Conservation (phyloP, 805 yeast genomes). For the Diddensiella santjacobensis region DNA sequence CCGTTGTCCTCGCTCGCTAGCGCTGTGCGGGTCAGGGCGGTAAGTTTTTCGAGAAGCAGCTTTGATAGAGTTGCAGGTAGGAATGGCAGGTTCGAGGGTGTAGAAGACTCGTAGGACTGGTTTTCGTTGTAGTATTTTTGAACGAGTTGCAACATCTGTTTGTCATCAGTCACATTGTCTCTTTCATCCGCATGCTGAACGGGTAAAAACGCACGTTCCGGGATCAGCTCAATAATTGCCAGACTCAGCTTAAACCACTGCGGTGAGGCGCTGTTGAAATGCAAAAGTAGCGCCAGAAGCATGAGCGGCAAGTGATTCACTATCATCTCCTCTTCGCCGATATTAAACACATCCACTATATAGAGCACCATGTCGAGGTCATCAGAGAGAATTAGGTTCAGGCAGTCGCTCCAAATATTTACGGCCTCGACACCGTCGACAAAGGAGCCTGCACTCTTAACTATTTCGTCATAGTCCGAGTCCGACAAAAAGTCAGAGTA, state of each 20-base stretch:
- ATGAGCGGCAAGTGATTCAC: conserved; percentile 71
- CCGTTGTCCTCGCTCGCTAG: not conserved
- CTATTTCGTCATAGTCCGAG: conserved; percentile 41
- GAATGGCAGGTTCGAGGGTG: conserved; percentile 16
- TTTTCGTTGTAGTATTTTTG: conserved; percentile 11
- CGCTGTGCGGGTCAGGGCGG: not conserved
- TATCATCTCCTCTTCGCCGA: conserved; percentile 84
- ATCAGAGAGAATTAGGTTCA: conserved; percentile 40
- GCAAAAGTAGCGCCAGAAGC: conserved; percentile 39
- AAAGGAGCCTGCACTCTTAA: conserved; percentile 60
- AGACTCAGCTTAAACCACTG: conserved; percentile 42
- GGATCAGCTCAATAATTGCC: conserved; percentile 50
- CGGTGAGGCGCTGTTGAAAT: not conserved
- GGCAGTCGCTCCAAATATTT: conserved; percentile 68
- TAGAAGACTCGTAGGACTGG: conserved; percentile 8
- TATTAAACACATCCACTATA: conserved; percentile 60
- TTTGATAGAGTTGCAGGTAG: conserved; percentile 17
- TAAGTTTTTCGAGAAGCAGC: conserved; percentile 9
- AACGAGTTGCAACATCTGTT: conserved; percentile 31
- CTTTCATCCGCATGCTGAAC: conserved; percentile 39
- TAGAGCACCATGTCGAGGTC: conserved; percentile 51
- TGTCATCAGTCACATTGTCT: conserved; percentile 15
- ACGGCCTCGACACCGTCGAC: conserved; percentile 84
- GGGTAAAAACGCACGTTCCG: conserved; percentile 60
- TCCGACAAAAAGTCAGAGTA: conserved; percentile 17